Evolutionary conservation across 768 basidiomycete genomes (phyloP).

Genomic region (Mycena haematopus): DNA sequence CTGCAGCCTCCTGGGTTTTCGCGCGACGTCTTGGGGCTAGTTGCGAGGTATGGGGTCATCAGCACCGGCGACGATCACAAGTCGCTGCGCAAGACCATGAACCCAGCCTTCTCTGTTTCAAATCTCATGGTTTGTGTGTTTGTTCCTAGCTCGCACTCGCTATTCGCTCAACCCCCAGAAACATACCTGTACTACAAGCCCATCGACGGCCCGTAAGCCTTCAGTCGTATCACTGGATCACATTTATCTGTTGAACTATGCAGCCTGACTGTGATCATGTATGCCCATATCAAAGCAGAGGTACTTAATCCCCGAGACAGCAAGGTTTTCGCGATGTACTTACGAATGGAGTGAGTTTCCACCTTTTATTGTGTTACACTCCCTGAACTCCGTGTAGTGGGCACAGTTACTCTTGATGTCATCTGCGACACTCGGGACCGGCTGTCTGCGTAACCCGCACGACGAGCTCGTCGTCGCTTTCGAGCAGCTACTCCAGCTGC

Average conservation of each 20-base stretch:
- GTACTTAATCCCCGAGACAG: conserved; percentile 32
- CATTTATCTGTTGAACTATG: not conserved
- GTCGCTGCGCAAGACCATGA: conserved; percentile 57
- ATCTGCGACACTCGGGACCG: conserved; percentile 52
- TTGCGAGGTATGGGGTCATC: conserved; percentile 54
- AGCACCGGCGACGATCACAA: conserved; percentile 57
- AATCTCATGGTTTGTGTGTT: conserved; percentile 48
- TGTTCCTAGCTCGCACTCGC: not conserved
- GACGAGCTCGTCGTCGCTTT: conserved; percentile 57
- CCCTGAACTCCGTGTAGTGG: conserved; percentile 40
- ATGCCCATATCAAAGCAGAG: conserved; percentile 38
- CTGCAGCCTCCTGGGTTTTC: conserved; percentile 50
- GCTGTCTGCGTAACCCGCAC: conserved; percentile 51
- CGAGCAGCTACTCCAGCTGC: conserved; percentile 47
- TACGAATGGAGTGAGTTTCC: conserved; percentile 52
- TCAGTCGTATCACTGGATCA: too few relatives aligned
- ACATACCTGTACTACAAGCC: conserved; percentile 55
- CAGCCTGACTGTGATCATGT: conserved; percentile 48
- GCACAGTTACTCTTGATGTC: conserved; percentile 59
- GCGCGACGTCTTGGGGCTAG: conserved; percentile 48
- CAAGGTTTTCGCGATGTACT: conserved; percentile 42
- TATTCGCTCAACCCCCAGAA: conserved; percentile 35
- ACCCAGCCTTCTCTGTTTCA: conserved; percentile 56
- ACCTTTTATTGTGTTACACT: not conserved
- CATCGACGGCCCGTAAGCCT: conserved; percentile 48